A percentile compares a stretch with the other conserved stretches of the same genome.
These are phyloP conservation scores for Thielaviopsis musarum DNA, from an alignment of 2,329 filamentous ascomycete genomes.

Conservation along the genomic window DNA sequence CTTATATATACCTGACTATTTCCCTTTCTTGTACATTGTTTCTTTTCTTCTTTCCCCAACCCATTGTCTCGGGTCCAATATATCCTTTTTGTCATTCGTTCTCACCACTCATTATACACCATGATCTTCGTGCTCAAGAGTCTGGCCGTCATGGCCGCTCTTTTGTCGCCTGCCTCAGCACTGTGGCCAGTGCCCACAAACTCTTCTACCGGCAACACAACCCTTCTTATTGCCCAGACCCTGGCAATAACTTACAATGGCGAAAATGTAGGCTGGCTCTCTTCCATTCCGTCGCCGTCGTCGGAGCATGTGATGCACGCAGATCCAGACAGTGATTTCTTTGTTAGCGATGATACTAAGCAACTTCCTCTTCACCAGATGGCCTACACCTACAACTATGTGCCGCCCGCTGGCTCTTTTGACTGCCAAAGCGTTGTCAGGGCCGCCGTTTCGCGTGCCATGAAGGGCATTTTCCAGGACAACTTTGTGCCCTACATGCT, in stretches of 20 bases:
- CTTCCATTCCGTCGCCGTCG: conserved; percentile 16
- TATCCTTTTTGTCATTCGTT: background rate
- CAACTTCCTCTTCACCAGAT: conserved; percentile 26
- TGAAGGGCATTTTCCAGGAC: conserved; percentile 46
- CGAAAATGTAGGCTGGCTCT: conserved; percentile 32
- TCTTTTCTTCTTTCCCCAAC: background rate
- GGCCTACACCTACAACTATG: conserved; percentile 29
- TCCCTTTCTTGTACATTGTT: background rate
- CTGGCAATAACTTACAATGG: conserved; percentile 43
- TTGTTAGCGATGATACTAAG: conserved; percentile 18
- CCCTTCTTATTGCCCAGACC: conserved; percentile 35
- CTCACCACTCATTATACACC: conserved; percentile 2
- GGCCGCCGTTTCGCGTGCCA: conserved; percentile 40
- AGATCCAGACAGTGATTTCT: conserved; percentile 6
- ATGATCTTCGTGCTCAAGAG: conserved; percentile 8
- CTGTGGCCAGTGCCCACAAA: conserved; percentile 41
- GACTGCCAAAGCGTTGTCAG: conserved; percentile 37
- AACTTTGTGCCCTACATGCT: conserved; percentile 69
- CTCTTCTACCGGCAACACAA: conserved; percentile 32
- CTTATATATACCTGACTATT: background rate
- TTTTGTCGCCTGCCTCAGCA: conserved; percentile 22
- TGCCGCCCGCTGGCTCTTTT: conserved; percentile 23
- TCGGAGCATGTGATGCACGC: background rate
- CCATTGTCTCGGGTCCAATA: background rate
- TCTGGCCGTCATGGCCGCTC: conserved; percentile 14